Evolutionary conservation across 202 grass and related monocot genomes (phyloP).

Genomic region (Elaeis oleifera): DNA sequence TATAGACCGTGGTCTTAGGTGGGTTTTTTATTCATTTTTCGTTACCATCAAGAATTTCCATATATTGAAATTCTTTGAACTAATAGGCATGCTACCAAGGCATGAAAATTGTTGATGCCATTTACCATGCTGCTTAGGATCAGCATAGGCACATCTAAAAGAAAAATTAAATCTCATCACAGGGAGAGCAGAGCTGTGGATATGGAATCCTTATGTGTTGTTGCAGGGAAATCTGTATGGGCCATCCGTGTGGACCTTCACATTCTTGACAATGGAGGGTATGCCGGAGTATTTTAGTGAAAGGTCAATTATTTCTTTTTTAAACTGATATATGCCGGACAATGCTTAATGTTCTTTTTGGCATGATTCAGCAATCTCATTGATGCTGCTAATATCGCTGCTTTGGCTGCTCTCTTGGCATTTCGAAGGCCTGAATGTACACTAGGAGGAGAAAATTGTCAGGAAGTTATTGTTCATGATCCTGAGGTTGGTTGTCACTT

Average conservation of each 20-base stretch:
- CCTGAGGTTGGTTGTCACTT: constrained; percentile 46
- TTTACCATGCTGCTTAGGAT: neutral
- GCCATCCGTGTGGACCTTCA: constrained; percentile 80
- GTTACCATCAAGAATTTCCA: too few species aligned
- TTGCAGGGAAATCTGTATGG: constrained; percentile 88
- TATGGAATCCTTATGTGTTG: constrained; percentile 91
- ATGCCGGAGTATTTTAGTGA: constrained; percentile 17
- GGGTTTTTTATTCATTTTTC: constrained; percentile 4
- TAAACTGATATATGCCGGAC: neutral
- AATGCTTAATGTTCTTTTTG: constrained; percentile 1
- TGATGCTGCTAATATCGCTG: constrained; percentile 89
- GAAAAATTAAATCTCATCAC: constrained; percentile 4
- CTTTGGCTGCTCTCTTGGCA: constrained; percentile 72
- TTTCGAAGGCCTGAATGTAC: constrained; percentile 86
- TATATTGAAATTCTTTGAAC: too few species aligned
- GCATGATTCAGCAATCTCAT: constrained; percentile 63
- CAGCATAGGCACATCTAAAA: neutral
- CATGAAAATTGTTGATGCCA: neutral
- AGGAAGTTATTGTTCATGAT: constrained; percentile 77
- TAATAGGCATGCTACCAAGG: too few species aligned
- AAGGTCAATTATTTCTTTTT: neutral
- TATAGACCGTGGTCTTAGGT: constrained; percentile 87
- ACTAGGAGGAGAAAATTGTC: constrained; percentile 68
- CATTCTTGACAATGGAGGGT: constrained; percentile 98
- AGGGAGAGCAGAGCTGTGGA: constrained; percentile 96